Conservation (phyloP, 2,329 filamentous ascomycete genomes). For the Penicillium crustosum region DNA sequence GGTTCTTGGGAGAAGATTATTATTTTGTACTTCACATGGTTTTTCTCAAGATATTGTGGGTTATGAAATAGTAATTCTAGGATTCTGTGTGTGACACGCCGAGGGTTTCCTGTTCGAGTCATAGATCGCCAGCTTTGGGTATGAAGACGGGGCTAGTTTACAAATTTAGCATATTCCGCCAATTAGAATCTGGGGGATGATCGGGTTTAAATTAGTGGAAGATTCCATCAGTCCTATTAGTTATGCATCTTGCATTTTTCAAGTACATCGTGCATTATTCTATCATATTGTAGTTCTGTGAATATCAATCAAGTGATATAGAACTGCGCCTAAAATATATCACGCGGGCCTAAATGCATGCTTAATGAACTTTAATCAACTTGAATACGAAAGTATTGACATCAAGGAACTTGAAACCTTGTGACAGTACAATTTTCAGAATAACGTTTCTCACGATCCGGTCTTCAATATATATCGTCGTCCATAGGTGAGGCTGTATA, state of each 20-base stretch:
- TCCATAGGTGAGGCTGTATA: background rate
- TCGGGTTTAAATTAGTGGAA: background rate
- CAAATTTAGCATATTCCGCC: background rate
- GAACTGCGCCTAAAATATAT: background rate
- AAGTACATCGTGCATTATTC: background rate
- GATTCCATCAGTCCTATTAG: background rate
- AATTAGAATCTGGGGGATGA: background rate
- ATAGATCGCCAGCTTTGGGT: conserved; percentile 3
- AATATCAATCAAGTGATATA: background rate
- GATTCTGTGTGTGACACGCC: background rate
- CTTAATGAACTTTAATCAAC: background rate
- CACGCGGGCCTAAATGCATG: background rate
- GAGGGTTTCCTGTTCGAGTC: background rate
- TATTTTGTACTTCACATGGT: background rate
- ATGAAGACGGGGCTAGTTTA: background rate
- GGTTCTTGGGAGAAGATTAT: conserved; percentile 10
- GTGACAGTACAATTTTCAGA: background rate
- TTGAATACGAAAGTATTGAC: background rate
- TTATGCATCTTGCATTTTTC: background rate
- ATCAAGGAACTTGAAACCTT: background rate
- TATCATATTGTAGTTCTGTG: background rate
- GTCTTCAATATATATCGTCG: background rate
- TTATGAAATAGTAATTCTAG: background rate
- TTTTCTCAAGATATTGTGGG: background rate
- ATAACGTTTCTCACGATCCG: no score